These are phyloP conservation scores for Fragilaria radians DNA, from an alignment of 108 stramenopile species.

Conservation along the genomic window DNA sequence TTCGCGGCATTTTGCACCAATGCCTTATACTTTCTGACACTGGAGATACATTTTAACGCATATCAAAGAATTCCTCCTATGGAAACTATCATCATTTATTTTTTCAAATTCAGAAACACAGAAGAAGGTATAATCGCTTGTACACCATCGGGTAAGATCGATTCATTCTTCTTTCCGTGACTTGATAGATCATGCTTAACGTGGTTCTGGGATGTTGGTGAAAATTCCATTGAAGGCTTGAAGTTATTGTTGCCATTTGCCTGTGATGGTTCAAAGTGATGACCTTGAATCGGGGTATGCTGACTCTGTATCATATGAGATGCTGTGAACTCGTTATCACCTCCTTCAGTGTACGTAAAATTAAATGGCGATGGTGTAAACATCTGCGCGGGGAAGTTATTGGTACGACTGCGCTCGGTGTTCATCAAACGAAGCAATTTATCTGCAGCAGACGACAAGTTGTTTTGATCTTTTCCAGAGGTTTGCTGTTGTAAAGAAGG, in stretches of 20 bases:
- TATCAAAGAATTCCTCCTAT: too few relatives aligned
- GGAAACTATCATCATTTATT: too few relatives aligned
- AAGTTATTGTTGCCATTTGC: too few relatives aligned
- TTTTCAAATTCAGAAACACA: too few relatives aligned
- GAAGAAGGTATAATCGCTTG: too few relatives aligned
- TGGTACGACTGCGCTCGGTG: conserved; percentile 10
- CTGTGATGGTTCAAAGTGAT: too few relatives aligned
- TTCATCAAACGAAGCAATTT: conserved; percentile 55
- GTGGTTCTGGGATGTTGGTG: neutral
- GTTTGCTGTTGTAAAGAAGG: conserved; percentile 7
- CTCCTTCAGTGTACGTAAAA: conserved; percentile 79
- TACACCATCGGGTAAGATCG: too few relatives aligned
- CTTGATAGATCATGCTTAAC: too few relatives aligned
- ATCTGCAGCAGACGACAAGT: conserved; percentile 50
- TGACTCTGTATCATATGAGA: neutral
- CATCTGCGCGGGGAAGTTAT: conserved; percentile 4
- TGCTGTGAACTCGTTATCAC: conserved; percentile 22
- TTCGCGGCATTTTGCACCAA: too few relatives aligned
- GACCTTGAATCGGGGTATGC: conserved; percentile 2
- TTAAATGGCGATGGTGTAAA: conserved; percentile 48
- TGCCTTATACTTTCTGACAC: too few relatives aligned
- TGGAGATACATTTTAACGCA: too few relatives aligned
- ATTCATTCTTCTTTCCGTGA: too few relatives aligned
- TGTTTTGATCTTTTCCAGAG: neutral
- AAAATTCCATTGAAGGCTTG: neutral